Percentiles rank a stretch among this genome's conserved stretches.
Evolutionary conservation across 2,329 filamentous ascomycete genomes (phyloP).

Genomic region (Fusarium poae): DNA sequence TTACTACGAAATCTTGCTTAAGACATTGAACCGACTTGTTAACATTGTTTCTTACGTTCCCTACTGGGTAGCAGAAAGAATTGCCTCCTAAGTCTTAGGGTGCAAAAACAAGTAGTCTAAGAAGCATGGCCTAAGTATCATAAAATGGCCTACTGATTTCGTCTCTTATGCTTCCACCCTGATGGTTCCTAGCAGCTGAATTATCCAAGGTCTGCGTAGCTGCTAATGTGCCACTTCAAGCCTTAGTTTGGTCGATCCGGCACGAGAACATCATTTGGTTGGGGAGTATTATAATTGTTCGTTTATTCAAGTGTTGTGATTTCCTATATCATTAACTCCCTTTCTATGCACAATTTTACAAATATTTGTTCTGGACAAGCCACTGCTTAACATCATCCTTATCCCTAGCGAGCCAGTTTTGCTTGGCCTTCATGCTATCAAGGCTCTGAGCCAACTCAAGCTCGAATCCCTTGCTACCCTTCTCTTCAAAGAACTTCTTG

Average conservation of each 20-base stretch:
- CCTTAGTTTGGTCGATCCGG: background rate
- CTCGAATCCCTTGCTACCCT: conserved; percentile 88
- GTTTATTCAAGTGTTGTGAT: conserved; percentile 6
- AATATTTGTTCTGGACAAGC: conserved; percentile 54
- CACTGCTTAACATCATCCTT: conserved; percentile 76
- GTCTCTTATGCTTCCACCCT: too few relatives aligned
- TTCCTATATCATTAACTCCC: background rate
- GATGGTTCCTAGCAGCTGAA: too few relatives aligned
- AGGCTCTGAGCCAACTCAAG: conserved; percentile 90
- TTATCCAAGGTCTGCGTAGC: too few relatives aligned
- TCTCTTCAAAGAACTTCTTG: conserved; percentile 82
- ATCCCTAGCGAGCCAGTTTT: conserved; percentile 68
- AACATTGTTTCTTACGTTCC: background rate
- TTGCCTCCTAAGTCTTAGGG: too few relatives aligned
- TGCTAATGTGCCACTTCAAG: too few relatives aligned
- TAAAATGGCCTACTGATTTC: too few relatives aligned
- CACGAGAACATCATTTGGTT: background rate
- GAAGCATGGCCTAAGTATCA: too few relatives aligned
- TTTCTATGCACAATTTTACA: conserved; percentile 34
- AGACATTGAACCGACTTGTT: background rate
- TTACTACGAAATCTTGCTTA: too few relatives aligned
- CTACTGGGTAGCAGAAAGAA: too few relatives aligned
- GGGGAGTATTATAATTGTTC: background rate
- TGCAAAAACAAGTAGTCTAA: too few relatives aligned
- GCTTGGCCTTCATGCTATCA: conserved; percentile 86